Evolutionary conservation across 352 stramenopile genomes (phyloP).

Genomic region (Phytophthora tubulina): DNA sequence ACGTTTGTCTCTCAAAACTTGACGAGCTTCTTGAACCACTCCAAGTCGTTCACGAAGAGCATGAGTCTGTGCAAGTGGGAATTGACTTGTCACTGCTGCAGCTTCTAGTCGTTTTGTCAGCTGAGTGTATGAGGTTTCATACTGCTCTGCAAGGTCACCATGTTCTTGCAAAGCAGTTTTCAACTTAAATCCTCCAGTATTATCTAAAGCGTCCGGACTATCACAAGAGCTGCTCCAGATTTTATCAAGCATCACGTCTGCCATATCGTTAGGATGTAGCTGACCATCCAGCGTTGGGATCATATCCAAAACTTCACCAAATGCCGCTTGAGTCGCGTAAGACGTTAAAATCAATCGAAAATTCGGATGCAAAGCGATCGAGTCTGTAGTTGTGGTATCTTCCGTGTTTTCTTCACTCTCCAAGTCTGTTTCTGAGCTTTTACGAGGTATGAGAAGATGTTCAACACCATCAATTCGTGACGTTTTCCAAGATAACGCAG

Average conservation of each 20-base stretch:
- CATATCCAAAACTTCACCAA: conserved; percentile 51
- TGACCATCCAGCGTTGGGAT: conserved; percentile 49
- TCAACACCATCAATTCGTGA: conserved; percentile 22
- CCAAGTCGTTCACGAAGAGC: conserved; percentile 39
- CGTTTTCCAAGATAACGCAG: conserved; percentile 51
- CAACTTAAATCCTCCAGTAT: conserved; percentile 31
- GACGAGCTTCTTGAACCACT: conserved; percentile 40
- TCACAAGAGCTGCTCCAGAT: conserved; percentile 45
- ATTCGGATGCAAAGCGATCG: conserved; percentile 43
- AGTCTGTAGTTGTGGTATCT: background rate
- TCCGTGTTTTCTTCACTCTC: conserved; percentile 1
- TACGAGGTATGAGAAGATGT: conserved; percentile 33
- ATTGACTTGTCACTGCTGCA: conserved; percentile 52
- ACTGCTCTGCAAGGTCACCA: conserved; percentile 21
- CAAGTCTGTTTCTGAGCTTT: background rate
- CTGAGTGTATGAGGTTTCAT: conserved; percentile 28
- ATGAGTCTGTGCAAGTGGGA: conserved; percentile 54
- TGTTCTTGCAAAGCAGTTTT: conserved; percentile 50
- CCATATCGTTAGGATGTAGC: conserved; percentile 42
- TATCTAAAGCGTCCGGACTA: background rate
- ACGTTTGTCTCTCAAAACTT: conserved; percentile 16
- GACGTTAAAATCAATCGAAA: conserved; percentile 64
- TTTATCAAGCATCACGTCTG: conserved; percentile 55
- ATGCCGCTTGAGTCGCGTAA: conserved; percentile 32
- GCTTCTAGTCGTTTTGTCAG: conserved; percentile 57